Percentiles rank a stretch among this genome's conserved stretches.
These are phyloP conservation scores for Lactifluus echinatus DNA, from an alignment of 768 basidiomycete genomes.

Conservation along the genomic window DNA sequence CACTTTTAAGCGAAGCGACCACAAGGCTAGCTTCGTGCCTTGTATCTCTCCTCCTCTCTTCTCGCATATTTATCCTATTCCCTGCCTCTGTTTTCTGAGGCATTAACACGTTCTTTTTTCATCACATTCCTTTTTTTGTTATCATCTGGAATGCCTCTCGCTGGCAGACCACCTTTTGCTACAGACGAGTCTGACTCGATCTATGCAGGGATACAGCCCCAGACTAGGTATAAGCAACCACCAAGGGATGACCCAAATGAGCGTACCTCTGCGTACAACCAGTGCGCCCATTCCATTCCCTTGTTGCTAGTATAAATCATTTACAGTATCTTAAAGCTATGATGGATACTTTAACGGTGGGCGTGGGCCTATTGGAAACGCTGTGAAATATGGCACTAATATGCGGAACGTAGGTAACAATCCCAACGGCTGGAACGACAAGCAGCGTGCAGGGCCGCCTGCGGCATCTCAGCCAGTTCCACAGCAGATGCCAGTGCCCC, in stretches of 20 bases:
- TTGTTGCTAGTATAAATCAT: not conserved
- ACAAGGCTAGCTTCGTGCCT: not conserved
- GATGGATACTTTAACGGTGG: conserved; percentile 46
- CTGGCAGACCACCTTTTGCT: conserved; percentile 57
- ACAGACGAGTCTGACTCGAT: conserved; percentile 59
- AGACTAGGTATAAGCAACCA: conserved; percentile 33
- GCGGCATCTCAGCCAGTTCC: conserved; percentile 7
- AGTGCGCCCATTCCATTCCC: conserved; percentile 39
- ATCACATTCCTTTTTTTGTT: conserved; percentile 2
- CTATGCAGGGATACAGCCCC: conserved; percentile 41
- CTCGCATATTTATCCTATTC: not conserved
- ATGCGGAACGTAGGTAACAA: conserved; percentile 37
- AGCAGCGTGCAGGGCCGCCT: conserved; percentile 11
- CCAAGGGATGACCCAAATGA: conserved; percentile 41
- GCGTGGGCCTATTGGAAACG: conserved; percentile 47
- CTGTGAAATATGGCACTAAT: conserved; percentile 43
- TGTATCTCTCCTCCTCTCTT: not conserved
- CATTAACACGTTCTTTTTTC: conserved; percentile 11
- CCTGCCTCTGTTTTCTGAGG: not conserved
- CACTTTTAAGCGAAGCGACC: too few relatives aligned
- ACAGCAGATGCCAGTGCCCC: conserved; percentile 29
- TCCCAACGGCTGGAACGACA: conserved; percentile 32
- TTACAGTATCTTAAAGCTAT: conserved; percentile 38
- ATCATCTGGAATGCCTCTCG: conserved; percentile 32
- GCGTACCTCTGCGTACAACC: conserved; percentile 54